These are phyloP conservation scores for Agarophyton chilense DNA, from an alignment of 23 red algal species.

Conservation along the genomic window DNA sequence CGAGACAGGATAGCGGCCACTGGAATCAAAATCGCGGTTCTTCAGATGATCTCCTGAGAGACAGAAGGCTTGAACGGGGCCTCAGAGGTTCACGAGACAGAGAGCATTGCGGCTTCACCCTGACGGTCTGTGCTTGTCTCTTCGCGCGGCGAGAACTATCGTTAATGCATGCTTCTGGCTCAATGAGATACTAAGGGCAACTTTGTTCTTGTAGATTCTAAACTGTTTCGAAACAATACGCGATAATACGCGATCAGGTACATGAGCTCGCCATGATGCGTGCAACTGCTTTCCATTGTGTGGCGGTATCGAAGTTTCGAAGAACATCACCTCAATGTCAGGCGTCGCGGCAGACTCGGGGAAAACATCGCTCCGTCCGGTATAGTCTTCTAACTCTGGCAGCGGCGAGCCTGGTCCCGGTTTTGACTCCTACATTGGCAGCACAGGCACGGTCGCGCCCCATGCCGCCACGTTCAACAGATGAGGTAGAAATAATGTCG, in stretches of 20 bases:
- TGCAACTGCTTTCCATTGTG: background rate
- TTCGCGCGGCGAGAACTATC: no score
- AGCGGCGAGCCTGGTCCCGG: background rate
- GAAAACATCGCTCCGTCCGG: background rate
- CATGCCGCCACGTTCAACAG: background rate
- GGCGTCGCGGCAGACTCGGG: background rate
- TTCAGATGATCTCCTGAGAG: no score
- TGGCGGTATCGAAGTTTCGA: background rate
- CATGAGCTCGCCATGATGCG: background rate
- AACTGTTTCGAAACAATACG: background rate
- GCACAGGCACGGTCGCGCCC: background rate
- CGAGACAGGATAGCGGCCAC: no score
- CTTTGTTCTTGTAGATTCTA: no score
- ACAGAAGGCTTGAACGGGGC: no score
- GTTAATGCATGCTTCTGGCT: no score
- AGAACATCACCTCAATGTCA: background rate
- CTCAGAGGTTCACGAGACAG: no score
- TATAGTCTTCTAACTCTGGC: background rate
- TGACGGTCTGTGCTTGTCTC: no score
- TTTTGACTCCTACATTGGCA: background rate
- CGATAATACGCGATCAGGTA: background rate
- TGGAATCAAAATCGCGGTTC: no score
- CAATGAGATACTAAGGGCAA: no score
- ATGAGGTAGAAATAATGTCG: constrained; percentile 56
- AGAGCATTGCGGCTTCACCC: no score